phyloP scores from a whole-genome alignment of 768 basidiomycete species.

The Aureoboletus auriporus region DNA sequence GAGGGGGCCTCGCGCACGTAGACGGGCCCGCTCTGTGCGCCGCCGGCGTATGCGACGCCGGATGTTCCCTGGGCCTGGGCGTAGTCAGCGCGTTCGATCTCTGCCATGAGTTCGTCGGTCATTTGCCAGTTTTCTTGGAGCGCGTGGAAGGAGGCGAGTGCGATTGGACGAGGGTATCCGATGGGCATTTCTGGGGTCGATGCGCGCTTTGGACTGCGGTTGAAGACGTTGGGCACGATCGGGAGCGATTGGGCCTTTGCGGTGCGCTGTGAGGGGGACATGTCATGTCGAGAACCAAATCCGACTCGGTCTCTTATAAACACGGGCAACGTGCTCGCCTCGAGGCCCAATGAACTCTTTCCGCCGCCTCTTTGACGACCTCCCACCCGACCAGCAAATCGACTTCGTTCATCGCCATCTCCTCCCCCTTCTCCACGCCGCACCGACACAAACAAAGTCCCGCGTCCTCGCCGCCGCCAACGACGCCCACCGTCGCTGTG shows the following conservation, averaged over 20 bases:
- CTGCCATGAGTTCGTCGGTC: constrained; percentile 65
- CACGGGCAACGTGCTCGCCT: no score
- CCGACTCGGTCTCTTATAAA: no score
- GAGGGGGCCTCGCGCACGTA: constrained; percentile 36
- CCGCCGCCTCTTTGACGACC: constrained; percentile 40
- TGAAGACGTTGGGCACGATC: constrained; percentile 55
- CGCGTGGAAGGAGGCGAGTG: constrained; percentile 50
- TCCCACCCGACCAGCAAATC: constrained; percentile 53
- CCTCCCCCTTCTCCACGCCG: constrained; percentile 42
- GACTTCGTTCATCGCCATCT: constrained; percentile 48
- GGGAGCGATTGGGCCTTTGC: constrained; percentile 61
- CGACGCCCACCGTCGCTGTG: constrained; percentile 36
- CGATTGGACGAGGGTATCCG: constrained; percentile 63
- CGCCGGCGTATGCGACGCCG: constrained; percentile 46
- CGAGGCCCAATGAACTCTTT: constrained; percentile 22
- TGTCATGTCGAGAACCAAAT: no score
- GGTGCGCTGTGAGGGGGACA: constrained; percentile 48
- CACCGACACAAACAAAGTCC: constrained; percentile 35
- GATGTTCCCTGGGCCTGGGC: constrained; percentile 49
- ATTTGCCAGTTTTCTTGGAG: constrained; percentile 61
- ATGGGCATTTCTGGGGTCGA: constrained; percentile 15
- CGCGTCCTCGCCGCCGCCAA: constrained; percentile 39
- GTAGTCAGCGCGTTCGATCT: constrained; percentile 68
- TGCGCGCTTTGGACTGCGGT: not conserved
- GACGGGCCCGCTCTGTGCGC: constrained; percentile 37